Percentiles rank a stretch among this genome's conserved stretches.
Evolutionary conservation across 306 rosid species (phyloP).

Genomic region (Ziziphus jujuba): DNA sequence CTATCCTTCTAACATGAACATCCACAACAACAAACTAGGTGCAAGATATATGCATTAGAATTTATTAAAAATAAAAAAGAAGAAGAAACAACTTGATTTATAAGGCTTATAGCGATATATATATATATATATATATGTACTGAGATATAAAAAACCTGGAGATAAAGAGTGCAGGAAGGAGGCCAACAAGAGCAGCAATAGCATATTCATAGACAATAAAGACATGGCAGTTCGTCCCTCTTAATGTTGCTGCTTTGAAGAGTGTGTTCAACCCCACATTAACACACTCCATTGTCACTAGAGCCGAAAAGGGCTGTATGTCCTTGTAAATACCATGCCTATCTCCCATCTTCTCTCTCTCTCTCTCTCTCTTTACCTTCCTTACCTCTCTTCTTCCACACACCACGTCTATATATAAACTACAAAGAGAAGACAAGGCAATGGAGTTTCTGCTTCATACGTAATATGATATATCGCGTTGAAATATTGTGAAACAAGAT

Average conservation of each 20-base stretch:
- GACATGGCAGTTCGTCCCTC: slow-evolving; percentile 53
- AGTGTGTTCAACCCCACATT: slow-evolving; percentile 47
- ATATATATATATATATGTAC: too few species aligned
- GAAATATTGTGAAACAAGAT: too few species aligned
- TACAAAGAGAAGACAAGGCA: too few species aligned
- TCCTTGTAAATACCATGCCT: slow-evolving; percentile 31
- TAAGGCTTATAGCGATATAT: neutral
- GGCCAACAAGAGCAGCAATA: slow-evolving; percentile 38
- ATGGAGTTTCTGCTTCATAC: neutral
- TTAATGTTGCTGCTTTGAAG: slow-evolving; percentile 58
- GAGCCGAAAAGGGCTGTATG: slow-evolving; percentile 44
- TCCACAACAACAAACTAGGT: too few species aligned
- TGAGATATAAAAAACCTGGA: slow-evolving; percentile 12
- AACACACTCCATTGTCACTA: slow-evolving; percentile 48
- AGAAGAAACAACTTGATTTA: neutral
- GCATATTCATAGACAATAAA: slow-evolving; percentile 51
- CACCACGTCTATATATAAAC: too few species aligned
- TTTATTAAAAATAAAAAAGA: too few species aligned
- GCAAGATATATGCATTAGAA: too few species aligned
- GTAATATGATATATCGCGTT: too few species aligned
- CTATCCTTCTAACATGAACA: too few species aligned
- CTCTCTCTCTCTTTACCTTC: too few species aligned
- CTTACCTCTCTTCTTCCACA: too few species aligned
- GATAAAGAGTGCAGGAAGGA: slow-evolving; percentile 66
- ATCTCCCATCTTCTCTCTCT: slow-evolving; percentile 17